Conservation (phyloP, 2,329 filamentous ascomycete genomes). For the Hymenoscyphus scutula region DNA sequence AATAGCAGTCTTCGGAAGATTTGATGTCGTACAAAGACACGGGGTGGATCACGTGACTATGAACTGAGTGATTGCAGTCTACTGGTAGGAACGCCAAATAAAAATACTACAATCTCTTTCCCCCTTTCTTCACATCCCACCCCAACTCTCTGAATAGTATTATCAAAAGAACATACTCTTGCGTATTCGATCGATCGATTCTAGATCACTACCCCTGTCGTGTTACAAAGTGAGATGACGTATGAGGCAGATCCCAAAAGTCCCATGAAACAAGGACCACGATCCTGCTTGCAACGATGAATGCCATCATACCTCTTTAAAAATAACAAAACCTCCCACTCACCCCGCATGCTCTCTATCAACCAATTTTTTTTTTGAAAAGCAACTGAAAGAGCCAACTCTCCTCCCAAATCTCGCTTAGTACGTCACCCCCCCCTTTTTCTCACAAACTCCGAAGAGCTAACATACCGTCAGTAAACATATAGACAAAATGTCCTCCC, state of each 20-base stretch:
- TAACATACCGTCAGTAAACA: no score
- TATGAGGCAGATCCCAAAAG: background rate
- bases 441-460: background rate
- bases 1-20: no score
- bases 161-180: no score
- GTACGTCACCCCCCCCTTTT: background rate
- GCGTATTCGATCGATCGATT: background rate
- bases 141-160: no score
- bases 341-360: background rate
- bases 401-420: no score
- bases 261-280: slow-evolving; percentile 1
- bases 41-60: no score
- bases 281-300: background rate
- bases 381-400: background rate
- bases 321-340: background rate
- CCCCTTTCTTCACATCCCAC: no score
- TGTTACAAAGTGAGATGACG: background rate
- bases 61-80: no score
- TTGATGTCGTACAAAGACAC: no score
- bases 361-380: background rate
- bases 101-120: no score
- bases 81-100: no score
- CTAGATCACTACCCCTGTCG: background rate
- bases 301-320: background rate
- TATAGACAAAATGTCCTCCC: background rate